Percentiles rank a stretch among this genome's conserved stretches.
phyloP scores from a whole-genome alignment of 768 basidiomycete species.

The Leccinum fibrillosum region DNA sequence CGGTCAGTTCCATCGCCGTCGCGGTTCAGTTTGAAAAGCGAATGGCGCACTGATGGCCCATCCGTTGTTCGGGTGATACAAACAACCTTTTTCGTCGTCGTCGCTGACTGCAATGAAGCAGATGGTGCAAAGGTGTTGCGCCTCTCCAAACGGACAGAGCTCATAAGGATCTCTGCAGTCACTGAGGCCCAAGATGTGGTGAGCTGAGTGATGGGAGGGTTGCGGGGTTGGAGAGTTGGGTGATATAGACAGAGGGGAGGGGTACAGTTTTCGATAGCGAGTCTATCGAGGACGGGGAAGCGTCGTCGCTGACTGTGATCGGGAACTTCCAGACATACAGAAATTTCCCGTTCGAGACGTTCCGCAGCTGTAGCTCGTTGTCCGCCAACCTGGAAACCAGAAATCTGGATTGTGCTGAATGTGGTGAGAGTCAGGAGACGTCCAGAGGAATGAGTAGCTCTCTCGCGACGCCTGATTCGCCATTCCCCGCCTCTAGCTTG shows the following conservation, averaged over 20 bases:
- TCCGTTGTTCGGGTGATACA: conserved; percentile 95
- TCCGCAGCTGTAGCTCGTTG: conserved; percentile 90
- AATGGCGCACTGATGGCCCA: conserved; percentile 89
- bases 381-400: conserved; percentile 92
- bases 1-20: conserved; percentile 80
- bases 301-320: conserved; percentile 75
- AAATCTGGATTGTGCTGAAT: conserved; percentile 73
- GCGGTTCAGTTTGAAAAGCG: conserved; percentile 83
- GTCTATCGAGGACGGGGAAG: no score
- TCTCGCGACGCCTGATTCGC: conserved; percentile 80
- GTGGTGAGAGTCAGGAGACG: neutral
- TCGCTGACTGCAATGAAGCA: conserved; percentile 57
- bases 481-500: conserved; percentile 95
- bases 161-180: no score
- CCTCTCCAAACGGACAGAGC: no score
- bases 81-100: conserved; percentile 73
- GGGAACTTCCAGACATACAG: conserved; percentile 97
- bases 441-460: conserved; percentile 68
- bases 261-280: no score
- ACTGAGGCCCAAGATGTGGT: no score
- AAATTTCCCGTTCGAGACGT: conserved; percentile 85
- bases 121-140: no score
- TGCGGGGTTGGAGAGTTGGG: no score
- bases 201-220: no score
- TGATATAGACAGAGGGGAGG: no score